phyloP scores from a whole-genome alignment of 192 early-diverging fungal genomes.

The Coemansia sp. region DNA sequence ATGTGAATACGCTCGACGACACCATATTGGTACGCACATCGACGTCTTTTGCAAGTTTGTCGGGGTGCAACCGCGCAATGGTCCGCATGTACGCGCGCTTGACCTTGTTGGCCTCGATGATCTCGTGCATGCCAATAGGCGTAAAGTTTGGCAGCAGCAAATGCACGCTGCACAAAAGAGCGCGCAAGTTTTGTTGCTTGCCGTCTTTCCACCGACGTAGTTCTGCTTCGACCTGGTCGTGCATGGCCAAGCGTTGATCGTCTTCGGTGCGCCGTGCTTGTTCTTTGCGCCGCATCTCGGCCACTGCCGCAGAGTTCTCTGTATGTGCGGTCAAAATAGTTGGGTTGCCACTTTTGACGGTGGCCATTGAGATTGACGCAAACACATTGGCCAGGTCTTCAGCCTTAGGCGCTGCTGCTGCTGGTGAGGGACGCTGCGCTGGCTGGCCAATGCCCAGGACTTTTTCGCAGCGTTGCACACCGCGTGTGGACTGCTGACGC shows the following conservation, averaged over 20 bases:
- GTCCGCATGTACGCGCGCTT: conserved; percentile 93
- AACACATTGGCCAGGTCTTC: conserved; percentile 46
- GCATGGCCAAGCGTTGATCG: conserved; percentile 67
- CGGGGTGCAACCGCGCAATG: conserved; percentile 90
- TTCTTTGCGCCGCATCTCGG: conserved; percentile 73
- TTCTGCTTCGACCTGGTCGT: conserved; percentile 76
- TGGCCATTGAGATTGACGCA: conserved; percentile 40
- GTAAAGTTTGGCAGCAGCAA: conserved; percentile 84
- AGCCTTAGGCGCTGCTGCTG: neutral
- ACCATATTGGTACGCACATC: conserved; percentile 77
- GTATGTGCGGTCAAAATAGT: conserved; percentile 23
- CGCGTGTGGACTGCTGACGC: conserved; percentile 50
- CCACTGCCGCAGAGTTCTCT: conserved; percentile 58
- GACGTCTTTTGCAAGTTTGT: conserved; percentile 81
- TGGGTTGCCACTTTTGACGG: conserved; percentile 27
- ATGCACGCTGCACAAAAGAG: conserved; percentile 75
- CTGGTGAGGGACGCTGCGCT: neutral
- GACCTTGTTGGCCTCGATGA: conserved; percentile 81
- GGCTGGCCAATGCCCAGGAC: conserved; percentile 44
- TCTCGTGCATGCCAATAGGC: conserved; percentile 76
- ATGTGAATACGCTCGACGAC: conserved; percentile 83
- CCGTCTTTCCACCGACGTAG: conserved; percentile 77
- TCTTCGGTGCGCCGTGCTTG: conserved; percentile 72
- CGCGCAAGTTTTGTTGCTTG: conserved; percentile 89
- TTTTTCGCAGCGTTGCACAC: conserved; percentile 60